Evolutionary conservation across 176 grass and related monocot species (phyloP).

Genomic region (Cymbopogon citratus): DNA sequence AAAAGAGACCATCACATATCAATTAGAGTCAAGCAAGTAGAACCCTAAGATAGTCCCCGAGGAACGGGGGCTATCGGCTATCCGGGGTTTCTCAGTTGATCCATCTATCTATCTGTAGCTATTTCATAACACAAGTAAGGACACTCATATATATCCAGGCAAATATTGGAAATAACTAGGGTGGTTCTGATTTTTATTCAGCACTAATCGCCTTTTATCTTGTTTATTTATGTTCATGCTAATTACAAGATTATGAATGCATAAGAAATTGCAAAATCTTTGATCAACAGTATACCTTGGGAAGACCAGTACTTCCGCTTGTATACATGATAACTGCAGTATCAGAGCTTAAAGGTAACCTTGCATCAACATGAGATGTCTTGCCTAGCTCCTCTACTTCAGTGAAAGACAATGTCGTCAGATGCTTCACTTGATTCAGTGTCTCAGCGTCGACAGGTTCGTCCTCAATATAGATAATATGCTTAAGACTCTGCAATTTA

Average conservation of each 20-base stretch:
- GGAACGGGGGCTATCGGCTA: too few species aligned
- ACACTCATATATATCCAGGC: not conserved
- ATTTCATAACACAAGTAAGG: too few species aligned
- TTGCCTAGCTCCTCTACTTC: slow-evolving; percentile 70
- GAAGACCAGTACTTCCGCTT: slow-evolving; percentile 84
- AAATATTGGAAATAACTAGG: not conserved
- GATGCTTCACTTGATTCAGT: slow-evolving; percentile 41
- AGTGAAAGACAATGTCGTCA: slow-evolving; percentile 48
- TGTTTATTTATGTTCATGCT: not conserved
- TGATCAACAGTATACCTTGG: slow-evolving; percentile 50
- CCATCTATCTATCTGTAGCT: too few species aligned
- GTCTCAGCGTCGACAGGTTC: slow-evolving; percentile 56
- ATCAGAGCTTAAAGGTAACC: slow-evolving; percentile 61
- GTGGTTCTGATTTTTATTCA: not conserved
- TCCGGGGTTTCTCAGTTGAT: too few species aligned
- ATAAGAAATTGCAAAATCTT: slow-evolving; percentile 17
- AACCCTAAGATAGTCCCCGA: too few species aligned
- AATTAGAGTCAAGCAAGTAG: too few species aligned
- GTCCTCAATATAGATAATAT: slow-evolving; percentile 88
- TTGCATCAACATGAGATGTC: slow-evolving; percentile 43
- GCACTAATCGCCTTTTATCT: not conserved
- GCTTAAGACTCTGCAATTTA: slow-evolving; percentile 49
- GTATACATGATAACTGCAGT: slow-evolving; percentile 93
- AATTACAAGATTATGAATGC: not conserved
- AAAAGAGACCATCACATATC: too few species aligned